Evolutionary conservation across 2,329 filamentous ascomycete genomes (phyloP).

Genomic region (Orbilia ellipsospora): DNA sequence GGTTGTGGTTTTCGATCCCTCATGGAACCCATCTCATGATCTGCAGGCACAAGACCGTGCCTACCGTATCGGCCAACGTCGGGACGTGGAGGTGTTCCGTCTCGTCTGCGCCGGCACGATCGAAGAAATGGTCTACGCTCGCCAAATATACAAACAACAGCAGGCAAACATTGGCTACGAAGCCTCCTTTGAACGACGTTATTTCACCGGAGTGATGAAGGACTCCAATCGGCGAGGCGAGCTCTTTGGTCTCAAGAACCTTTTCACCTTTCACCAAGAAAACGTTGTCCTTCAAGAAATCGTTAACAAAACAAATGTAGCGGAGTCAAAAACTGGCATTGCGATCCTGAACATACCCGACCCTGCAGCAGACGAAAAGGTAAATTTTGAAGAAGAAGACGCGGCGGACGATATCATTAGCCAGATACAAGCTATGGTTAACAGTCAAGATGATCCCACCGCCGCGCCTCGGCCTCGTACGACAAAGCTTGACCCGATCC

Average conservation of each 20-base stretch:
- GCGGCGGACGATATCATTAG: slow-evolving; percentile 34
- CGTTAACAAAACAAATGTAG: slow-evolving; percentile 97
- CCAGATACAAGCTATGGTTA: slow-evolving; percentile 52
- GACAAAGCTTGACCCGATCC: slow-evolving; percentile 74
- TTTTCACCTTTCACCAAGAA: slow-evolving; percentile 83
- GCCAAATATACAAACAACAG: slow-evolving; percentile 98
- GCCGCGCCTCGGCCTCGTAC: slow-evolving; percentile 1
- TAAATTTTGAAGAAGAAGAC: slow-evolving; percentile 15
- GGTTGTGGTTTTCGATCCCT: slow-evolving; percentile 94
- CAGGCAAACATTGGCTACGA: slow-evolving; percentile 98
- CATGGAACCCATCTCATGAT: slow-evolving; percentile 97
- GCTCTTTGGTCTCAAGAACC: slow-evolving; percentile 88
- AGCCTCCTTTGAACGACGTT: slow-evolving; percentile 88
- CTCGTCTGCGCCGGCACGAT: slow-evolving; percentile 91
- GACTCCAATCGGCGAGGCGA: slow-evolving; percentile 85
- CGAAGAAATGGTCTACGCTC: slow-evolving; percentile 95
- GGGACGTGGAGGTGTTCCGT: slow-evolving; percentile 95
- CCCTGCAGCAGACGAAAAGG: slow-evolving; percentile 24
- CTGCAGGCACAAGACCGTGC: slow-evolving; percentile 95
- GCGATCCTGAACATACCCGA: slow-evolving; percentile 68
- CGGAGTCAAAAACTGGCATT: slow-evolving; percentile 88
- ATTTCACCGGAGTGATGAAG: slow-evolving; percentile 94
- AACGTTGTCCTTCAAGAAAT: slow-evolving; percentile 90
- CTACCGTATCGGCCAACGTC: slow-evolving; percentile 90
- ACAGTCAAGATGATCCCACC: slow-evolving; percentile 21